Evolutionary conservation across 2,329 filamentous ascomycete genomes (phyloP), one percentile per base, ranked within the genome.

Genomic region (Alternaria postmessia): DNA sequence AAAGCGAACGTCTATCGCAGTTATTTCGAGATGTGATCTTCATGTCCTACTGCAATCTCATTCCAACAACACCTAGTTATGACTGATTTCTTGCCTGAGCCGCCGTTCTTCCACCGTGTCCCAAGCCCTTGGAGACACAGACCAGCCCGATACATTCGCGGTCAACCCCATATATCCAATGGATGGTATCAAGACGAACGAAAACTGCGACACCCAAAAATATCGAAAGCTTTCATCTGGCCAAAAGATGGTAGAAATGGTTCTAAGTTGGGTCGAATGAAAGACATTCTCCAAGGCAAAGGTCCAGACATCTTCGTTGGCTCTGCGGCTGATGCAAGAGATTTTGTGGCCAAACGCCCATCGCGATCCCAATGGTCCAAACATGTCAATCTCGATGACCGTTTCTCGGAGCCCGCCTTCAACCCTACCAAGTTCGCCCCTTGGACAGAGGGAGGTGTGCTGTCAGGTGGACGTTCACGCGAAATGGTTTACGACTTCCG

Each of bases 301-400:
- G 82, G 82, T 4, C 79, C 82, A 2, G 82, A 84, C 55, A 80
- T 84, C 38, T 81, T 80, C 62, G 68, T 83, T n/a, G 70, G 77
- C 3, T 75, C 76, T 41, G 77, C 71, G 51, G 77, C 77, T 26
- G 20, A 24, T 75, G 79, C 54, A 76, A 71, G 56, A 68, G 79
- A 79, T 32, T 71, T 79, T 55, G 73, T 78, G 63, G 60, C 72
- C 41, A 77, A 81, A 54, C 70, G 78, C 51, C 81, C 79, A 34
- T 67, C 68, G 18, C 69, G 71, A 32, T 65, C 68, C 6, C 72
- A 75, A 52, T 83, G 81, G 81, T 62, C 71, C 9, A 61, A 68
- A 5, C 78, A 79, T 71, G 65, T 64, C 4, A 60, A 73, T 18
- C 67, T 78, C 3, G 72, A 74, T 36, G 67, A 69, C 24, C 53